These are phyloP conservation scores for Ogataea siamensis DNA, from an alignment of 805 yeast genomes.

Conservation along the genomic window DNA sequence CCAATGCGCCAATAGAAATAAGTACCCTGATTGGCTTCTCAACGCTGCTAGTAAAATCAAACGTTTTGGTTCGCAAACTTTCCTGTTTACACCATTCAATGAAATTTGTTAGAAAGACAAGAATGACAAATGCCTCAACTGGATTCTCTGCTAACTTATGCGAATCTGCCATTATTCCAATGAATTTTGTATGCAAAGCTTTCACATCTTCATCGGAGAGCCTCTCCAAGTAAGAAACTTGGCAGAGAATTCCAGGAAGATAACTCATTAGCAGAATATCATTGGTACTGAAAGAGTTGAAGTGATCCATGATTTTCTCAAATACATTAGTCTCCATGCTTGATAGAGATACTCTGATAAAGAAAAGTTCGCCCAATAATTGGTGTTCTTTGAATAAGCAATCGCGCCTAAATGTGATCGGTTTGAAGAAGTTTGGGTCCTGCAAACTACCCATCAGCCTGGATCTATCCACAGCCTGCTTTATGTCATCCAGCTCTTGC, in stretches of 20 bases:
- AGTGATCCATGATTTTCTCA: slow-evolving; percentile 44
- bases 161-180: slow-evolving; percentile 37
- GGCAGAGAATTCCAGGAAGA: slow-evolving; percentile 55
- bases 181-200: slow-evolving; percentile 36
- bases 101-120: slow-evolving; percentile 55
- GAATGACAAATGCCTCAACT: slow-evolving; percentile 45
- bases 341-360: slow-evolving; percentile 36
- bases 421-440: slow-evolving; percentile 44
- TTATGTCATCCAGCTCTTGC: slow-evolving; percentile 50
- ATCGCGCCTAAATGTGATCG: slow-evolving; percentile 57
- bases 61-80: slow-evolving; percentile 39
- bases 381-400: slow-evolving; percentile 70
- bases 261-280: slow-evolving; percentile 66
- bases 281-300: slow-evolving; percentile 50
- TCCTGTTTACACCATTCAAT: slow-evolving; percentile 65
- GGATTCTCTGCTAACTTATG: slow-evolving; percentile 47
- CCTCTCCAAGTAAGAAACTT: slow-evolving; percentile 39
- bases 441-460: slow-evolving; percentile 52
- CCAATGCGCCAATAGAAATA: slow-evolving; percentile 67
- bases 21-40: slow-evolving; percentile 57
- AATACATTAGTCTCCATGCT: slow-evolving; percentile 3
- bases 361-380: slow-evolving; percentile 61
- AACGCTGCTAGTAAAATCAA: slow-evolving; percentile 46
- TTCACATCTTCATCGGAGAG: slow-evolving; percentile 39
- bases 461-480: slow-evolving; percentile 49